Evolutionary conservation across 805 yeast species (phyloP).

Genomic region (Starmera dryadoides): DNA sequence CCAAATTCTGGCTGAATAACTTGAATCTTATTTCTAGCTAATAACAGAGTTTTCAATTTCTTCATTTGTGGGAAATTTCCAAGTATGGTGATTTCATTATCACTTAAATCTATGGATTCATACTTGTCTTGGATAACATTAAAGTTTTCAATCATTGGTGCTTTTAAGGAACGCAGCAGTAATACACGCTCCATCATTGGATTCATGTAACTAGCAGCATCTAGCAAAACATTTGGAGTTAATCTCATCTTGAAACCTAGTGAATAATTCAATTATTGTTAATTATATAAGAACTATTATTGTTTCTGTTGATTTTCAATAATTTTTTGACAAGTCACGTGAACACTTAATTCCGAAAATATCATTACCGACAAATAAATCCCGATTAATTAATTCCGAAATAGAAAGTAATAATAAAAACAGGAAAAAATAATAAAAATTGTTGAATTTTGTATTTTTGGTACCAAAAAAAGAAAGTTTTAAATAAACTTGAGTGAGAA

Average conservation of each 20-base stretch:
- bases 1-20: constrained; percentile 29
- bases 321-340: too few relatives aligned
- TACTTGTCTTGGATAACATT: constrained; percentile 30
- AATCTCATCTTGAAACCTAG: too few relatives aligned
- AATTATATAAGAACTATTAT: too few relatives aligned
- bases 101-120: constrained; percentile 64
- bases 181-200: constrained; percentile 35
- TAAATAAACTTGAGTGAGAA: too few relatives aligned
- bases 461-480: too few relatives aligned
- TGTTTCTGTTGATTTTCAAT: neutral
- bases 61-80: constrained; percentile 38
- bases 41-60: constrained; percentile 44
- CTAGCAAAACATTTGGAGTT: constrained; percentile 40
- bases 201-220: constrained; percentile 42
- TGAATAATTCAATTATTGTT: too few relatives aligned
- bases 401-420: too few relatives aligned
- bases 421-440: too few relatives aligned
- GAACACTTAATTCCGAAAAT: too few relatives aligned
- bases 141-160: constrained; percentile 37
- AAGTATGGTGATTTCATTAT: constrained; percentile 59
- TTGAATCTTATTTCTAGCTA: constrained; percentile 56
- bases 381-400: too few relatives aligned
- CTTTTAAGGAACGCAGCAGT: constrained; percentile 30
- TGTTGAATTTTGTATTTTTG: too few relatives aligned
- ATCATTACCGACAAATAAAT: too few relatives aligned